A percentile compares a stretch with the other conserved stretches of the same genome.
Evolutionary conservation across 164 flowering plant species (phyloP).

Genomic region (Buxus sempervirens): DNA sequence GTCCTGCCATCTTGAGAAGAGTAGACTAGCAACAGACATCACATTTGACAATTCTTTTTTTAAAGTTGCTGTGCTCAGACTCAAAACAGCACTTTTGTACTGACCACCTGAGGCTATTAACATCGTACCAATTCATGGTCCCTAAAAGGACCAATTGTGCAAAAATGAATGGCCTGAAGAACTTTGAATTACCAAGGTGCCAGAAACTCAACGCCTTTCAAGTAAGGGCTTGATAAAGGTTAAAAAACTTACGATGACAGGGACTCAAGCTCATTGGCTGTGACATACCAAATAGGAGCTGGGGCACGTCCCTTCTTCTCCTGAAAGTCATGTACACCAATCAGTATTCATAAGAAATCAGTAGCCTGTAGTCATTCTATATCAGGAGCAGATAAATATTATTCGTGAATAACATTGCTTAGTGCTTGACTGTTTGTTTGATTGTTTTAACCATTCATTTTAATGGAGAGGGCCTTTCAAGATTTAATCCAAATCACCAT

Average conservation of each 20-base stretch:
- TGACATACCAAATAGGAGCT: conserved; percentile 72
- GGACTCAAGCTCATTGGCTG: conserved; percentile 64
- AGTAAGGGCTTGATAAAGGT: not conserved
- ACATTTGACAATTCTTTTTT: too few species aligned
- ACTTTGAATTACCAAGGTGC: too few species aligned
- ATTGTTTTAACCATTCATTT: not conserved
- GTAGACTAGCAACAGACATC: too few species aligned
- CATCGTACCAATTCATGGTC: too few species aligned
- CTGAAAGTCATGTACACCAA: conserved; percentile 31
- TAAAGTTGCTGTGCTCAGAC: too few species aligned
- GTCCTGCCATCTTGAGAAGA: too few species aligned
- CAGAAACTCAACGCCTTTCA: not conserved
- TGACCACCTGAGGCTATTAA: too few species aligned
- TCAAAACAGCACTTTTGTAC: too few species aligned
- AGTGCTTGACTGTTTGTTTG: not conserved
- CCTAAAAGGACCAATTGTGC: too few species aligned
- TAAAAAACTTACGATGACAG: conserved; percentile 57
- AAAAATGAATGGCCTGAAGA: too few species aligned
- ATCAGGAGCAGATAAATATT: not conserved
- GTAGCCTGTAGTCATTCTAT: not conserved
- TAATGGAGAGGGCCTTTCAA: not conserved
- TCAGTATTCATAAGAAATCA: not conserved
- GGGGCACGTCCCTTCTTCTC: conserved; percentile 74
- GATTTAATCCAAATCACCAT: not conserved
- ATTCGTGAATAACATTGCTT: not conserved